Conservation (phyloP, 2,329 filamentous ascomycete species). For the Phyllosticta citribraziliensis region DNA sequence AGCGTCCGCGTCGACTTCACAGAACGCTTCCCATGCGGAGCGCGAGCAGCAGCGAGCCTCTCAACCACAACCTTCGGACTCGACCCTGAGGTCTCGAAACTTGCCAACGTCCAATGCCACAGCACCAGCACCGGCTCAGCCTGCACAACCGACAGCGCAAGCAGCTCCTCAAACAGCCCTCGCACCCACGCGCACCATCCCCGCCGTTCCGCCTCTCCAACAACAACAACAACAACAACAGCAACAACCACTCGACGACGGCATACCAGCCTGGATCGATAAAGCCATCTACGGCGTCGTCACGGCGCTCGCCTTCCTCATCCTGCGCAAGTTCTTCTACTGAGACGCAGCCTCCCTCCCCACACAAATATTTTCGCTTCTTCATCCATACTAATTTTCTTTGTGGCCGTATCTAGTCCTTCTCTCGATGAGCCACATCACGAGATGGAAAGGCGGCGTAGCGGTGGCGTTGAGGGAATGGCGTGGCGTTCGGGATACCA, state of each 20-base stretch:
- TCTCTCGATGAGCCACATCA: background rate
- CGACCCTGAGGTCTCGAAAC: background rate
- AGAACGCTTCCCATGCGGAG: background rate
- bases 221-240: conserved; percentile 13
- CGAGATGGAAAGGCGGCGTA: background rate
- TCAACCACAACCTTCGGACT: background rate
- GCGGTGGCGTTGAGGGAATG: background rate
- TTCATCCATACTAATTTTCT: background rate
- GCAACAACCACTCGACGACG: conserved; percentile 26
- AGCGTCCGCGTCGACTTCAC: background rate
- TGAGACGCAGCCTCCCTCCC: background rate
- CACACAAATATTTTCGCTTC: background rate
- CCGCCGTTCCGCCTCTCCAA: conserved; percentile 2
- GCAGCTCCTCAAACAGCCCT: conserved; percentile 9
- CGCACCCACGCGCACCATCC: conserved; percentile 10
- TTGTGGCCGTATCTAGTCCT: background rate
- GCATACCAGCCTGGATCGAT: conserved; percentile 67
- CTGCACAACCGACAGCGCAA: background rate
- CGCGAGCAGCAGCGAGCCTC: background rate
- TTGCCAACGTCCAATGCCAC: background rate
- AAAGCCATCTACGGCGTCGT: conserved; percentile 66
- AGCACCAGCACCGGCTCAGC: background rate
- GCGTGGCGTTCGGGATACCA: background rate
- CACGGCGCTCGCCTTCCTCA: conserved; percentile 59
- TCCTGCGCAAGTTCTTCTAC: conserved; percentile 42